Base-by-base conservation (phyloP, 2,329 filamentous ascomycete species). In the Fusarium illudens region DNA sequence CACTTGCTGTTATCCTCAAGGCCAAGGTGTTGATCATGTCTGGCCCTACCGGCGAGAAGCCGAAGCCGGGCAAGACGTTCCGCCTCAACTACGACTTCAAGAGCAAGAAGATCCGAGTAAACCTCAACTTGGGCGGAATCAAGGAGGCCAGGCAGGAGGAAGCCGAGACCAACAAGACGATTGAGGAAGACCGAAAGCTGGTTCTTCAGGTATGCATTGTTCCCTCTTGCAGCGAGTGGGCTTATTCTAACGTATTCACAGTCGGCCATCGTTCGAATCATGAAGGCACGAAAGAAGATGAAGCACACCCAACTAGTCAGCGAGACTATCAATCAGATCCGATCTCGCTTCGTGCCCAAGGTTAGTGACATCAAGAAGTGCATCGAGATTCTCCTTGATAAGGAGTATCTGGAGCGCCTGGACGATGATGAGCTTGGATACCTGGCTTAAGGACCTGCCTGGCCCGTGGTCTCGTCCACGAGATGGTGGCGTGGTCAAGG, bases 251-350 rank as follows among this genome's bases (percentile, higher is more conserved):
- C 68, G 32, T 8, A 29, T 11, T 48, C 39, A 29, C 59, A 99
- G 95, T 98, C 96, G 66, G 94, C 95, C 22, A 98, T 99, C 79
- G 96, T 99, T 60, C 93, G 96, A 76, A 97, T 99, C 83, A 99
- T 99, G 96, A 99, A 99, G 84, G 96, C 95, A 4, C 91, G 96
- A 64, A 98, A 99, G 89, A 93, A 91, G 83, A 96, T 98, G 93
- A 98, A 97, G 88, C 95, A 99, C 82, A 90, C 91, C 65, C 92
- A 96, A 76, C 90, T 99, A 12, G 94, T 99, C 57, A 91, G 93
- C 76, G 96, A 99, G 82, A 96, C 94, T 22, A 98, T 99, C 79
- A 91, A 90, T 76, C 96, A 98, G 80, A 97, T 99, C 79, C 93
- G 92, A 78, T 90, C 89, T 39, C 92, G 96, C 37, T 99, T 99